phyloP scores from a whole-genome alignment of 176 grass and related monocot species.

The Triticum dicoccoides region DNA sequence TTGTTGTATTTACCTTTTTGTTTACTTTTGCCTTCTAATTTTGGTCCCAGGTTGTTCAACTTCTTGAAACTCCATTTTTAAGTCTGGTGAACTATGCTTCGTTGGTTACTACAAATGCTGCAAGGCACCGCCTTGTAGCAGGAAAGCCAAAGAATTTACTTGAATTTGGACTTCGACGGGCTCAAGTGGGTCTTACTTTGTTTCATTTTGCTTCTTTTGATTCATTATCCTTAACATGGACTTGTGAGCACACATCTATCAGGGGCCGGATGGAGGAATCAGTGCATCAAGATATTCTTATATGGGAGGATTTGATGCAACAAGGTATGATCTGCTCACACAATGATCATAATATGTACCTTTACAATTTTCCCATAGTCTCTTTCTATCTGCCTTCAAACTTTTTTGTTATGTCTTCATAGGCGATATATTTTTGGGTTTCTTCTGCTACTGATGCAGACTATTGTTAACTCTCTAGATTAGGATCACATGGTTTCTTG shows the following conservation, averaged over 20 bases:
- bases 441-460: background rate
- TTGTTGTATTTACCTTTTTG: background rate
- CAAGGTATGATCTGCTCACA: slow-evolving; percentile 50
- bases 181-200: slow-evolving; percentile 56
- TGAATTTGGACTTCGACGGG: slow-evolving; percentile 93
- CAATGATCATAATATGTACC: background rate
- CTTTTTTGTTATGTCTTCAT: no score
- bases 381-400: no score
- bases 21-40: background rate
- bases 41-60: slow-evolving; percentile 65
- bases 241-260: slow-evolving; percentile 19
- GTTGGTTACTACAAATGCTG: slow-evolving; percentile 94
- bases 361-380: no score
- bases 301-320: slow-evolving; percentile 99
- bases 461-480: background rate
- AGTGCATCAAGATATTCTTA: slow-evolving; percentile 94
- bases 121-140: slow-evolving; percentile 78
- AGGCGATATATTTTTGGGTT: background rate
- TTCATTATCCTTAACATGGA: slow-evolving; percentile 5
- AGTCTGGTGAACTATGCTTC: slow-evolving; percentile 95
- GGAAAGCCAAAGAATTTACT: slow-evolving; percentile 89
- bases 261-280: slow-evolving; percentile 98
- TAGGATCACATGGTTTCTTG: background rate
- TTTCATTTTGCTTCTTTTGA: background rate
- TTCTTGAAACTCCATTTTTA: slow-evolving; percentile 95